Conservation (phyloP, 768 basidiomycete species). For the Tylopilus felleus region DNA sequence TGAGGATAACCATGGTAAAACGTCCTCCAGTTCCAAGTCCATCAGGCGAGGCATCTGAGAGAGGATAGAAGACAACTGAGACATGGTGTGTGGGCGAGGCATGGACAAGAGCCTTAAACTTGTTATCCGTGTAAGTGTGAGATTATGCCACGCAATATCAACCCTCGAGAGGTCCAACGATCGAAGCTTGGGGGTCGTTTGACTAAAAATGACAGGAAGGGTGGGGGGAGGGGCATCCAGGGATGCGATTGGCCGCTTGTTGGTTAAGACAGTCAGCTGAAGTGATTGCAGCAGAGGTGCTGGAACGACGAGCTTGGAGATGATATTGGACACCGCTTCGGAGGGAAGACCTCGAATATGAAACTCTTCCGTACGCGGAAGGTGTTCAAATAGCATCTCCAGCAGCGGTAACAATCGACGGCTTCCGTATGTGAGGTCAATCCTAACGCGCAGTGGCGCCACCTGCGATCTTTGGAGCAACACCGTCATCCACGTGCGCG, state of each 20-base stretch:
- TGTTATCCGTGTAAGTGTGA: background rate
- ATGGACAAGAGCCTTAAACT: background rate
- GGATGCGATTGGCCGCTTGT: background rate
- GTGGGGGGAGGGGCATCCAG: background rate
- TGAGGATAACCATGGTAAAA: background rate
- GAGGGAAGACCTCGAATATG: background rate
- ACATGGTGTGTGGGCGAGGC: background rate
- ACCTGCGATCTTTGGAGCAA: constrained; percentile 1
- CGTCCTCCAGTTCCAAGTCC: constrained; percentile 1
- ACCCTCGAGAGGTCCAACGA: background rate
- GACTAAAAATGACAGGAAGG: background rate
- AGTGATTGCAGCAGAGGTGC: constrained; percentile 1
- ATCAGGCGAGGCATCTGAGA: background rate
- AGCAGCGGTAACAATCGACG: background rate
- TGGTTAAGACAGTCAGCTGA: background rate
- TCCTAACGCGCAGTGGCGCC: background rate
- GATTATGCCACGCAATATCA: background rate
- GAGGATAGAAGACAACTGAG: background rate
- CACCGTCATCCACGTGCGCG: background rate
- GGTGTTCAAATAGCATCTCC: background rate
- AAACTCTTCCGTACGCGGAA: constrained; percentile 1
- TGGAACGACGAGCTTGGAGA: background rate
- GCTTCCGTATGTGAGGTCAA: background rate
- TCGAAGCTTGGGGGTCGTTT: background rate
- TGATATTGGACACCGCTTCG: background rate